These are phyloP conservation scores for Coleophoma cylindrospora DNA, from an alignment of 2,329 filamentous ascomycete species.

Conservation along the genomic window DNA sequence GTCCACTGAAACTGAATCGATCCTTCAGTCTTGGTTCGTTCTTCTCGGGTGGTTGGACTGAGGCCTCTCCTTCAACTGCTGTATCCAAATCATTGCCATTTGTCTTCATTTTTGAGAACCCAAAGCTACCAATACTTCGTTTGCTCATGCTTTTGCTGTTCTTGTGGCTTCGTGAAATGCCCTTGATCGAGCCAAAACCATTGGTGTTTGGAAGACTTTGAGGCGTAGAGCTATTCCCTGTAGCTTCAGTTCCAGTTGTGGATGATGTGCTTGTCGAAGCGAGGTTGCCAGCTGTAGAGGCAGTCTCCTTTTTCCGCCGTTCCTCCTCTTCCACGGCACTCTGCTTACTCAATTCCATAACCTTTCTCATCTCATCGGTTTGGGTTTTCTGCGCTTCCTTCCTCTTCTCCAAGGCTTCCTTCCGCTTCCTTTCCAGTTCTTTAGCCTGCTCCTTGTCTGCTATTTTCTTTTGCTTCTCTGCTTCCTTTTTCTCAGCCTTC, in stretches of 20 bases:
- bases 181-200: conserved; percentile 30
- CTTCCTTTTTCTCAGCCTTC: conserved; percentile 39
- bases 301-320: conserved; percentile 50
- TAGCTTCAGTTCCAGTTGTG: conserved; percentile 3
- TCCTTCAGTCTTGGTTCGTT: conserved; percentile 49
- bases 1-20: conserved; percentile 55
- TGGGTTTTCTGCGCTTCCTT: conserved; percentile 38
- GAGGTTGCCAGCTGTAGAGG: conserved; percentile 3
- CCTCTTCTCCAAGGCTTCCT: conserved; percentile 21
- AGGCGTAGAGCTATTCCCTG: conserved; percentile 12
- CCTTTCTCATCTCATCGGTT: conserved; percentile 53
- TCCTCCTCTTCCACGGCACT: conserved; percentile 51
- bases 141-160: conserved; percentile 68
- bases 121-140: conserved; percentile 62
- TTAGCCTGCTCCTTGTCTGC: conserved; percentile 34
- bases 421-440: conserved; percentile 36
- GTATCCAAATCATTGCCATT: conserved; percentile 13
- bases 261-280: background rate
- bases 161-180: conserved; percentile 53
- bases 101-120: conserved; percentile 54
- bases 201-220: conserved; percentile 21
- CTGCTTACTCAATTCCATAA: conserved; percentile 48
- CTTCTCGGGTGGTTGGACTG: conserved; percentile 31
- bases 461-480: conserved; percentile 31
- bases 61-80: conserved; percentile 19